Base-by-base conservation (phyloP, 2,329 filamentous ascomycete species). In the Pseudogymnoascus sp. region DNA sequence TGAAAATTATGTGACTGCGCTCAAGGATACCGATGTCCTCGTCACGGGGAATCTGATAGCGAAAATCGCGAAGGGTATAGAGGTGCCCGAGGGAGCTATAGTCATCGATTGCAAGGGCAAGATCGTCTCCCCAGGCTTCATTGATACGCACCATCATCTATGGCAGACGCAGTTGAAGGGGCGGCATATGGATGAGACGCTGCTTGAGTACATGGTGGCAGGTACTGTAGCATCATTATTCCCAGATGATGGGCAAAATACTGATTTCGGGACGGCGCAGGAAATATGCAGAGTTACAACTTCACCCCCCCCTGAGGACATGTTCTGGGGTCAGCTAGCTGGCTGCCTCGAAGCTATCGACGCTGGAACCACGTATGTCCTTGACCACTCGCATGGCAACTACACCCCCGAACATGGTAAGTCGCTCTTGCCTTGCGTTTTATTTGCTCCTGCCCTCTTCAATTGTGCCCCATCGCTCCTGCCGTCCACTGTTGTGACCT, bases 301-400 rank as follows among this genome's bases (percentile, higher is more conserved):
- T 78, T 76, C 65, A 68, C 65, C 3, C 68, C 75, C 65, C 3
- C 68, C 75, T 1, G 70, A 77, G 1, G 80, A 82, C 63, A 69
- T 79, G 2, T 81, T 79, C 68, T 78, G 78, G 74, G 77, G 77
- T n/a, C 69, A 77, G 64, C 67, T 78, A 4, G 74, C 71, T 8
- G 78, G 77, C 1, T 71, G 70, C 14, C 67, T 78, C 12, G 77
- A 79, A 65, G 68, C 70, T 10, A 66, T 79, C 5, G 75, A 79
- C 42, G 75, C 71, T 0, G 78, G 78, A 0, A 77, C 75, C 5
- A 80, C 78, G 0, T 77, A 76, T 0, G 67, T 75, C n/a, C 69
- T 78, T 8, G 75, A 76, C 38, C 74, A 77, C 62, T 71, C 74
- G 0, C 74, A 75, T 63, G 68, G 73, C 31, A 75, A 71, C 63